Conservation (phyloP, 495 filamentous ascomycete species). For the Penicillium angulare region DNA sequence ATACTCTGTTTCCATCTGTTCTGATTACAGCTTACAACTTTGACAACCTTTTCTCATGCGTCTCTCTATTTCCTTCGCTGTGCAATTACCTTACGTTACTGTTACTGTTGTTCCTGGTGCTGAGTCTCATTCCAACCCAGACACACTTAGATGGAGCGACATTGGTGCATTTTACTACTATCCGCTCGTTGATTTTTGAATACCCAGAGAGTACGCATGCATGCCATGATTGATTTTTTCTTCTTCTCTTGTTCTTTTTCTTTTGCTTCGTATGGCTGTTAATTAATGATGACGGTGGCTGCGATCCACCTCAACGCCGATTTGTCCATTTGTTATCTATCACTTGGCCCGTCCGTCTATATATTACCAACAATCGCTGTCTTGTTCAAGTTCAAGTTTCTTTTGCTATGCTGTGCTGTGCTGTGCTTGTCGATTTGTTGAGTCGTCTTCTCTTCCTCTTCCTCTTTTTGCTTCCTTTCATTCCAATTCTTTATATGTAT, state of each 20-base stretch:
- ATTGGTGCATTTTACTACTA: neutral
- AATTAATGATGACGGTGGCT: constrained; percentile 13
- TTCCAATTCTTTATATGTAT: constrained; percentile 12
- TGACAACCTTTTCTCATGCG: neutral
- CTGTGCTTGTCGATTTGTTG: too few relatives aligned
- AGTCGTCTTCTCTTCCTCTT: neutral
- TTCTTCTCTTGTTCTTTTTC: constrained; percentile 2
- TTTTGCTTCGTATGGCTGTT: constrained; percentile 6
- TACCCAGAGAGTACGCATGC: neutral
- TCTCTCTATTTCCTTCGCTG: neutral
- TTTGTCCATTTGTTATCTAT: constrained; percentile 15
- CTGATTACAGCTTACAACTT: too few relatives aligned
- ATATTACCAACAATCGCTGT: neutral
- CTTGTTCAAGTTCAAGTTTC: too few relatives aligned
- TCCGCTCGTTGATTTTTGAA: constrained; percentile 1
- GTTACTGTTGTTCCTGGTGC: too few relatives aligned
- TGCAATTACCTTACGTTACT: too few relatives aligned
- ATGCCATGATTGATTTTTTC: neutral
- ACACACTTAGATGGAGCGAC: too few relatives aligned
- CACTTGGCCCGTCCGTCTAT: constrained; percentile 8
- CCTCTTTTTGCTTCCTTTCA: neutral
- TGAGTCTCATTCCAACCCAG: too few relatives aligned
- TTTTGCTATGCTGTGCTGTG: too few relatives aligned
- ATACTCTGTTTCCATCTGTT: too few relatives aligned
- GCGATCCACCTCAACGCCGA: neutral